Evolutionary conservation across 257 asterid species (phyloP).

Genomic region (Knoxia roxburghii): DNA sequence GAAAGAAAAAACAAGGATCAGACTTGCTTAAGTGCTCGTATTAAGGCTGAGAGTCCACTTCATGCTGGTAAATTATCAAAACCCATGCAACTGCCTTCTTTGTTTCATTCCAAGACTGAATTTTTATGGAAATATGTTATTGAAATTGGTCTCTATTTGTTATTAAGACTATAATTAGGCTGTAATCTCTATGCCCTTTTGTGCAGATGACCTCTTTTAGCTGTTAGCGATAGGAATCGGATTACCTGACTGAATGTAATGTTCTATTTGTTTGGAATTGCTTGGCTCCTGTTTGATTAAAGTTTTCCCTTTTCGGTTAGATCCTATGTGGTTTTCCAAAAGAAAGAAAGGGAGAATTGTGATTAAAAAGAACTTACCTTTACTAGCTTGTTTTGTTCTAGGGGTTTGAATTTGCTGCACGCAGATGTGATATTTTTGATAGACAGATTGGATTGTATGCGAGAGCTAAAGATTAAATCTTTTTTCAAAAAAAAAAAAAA

Average conservation of each 20-base stretch:
- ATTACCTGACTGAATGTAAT: background rate
- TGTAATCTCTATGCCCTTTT: background rate
- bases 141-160: background rate
- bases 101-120: background rate
- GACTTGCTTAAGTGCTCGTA: constrained; percentile 55
- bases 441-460: no score
- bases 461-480: no score
- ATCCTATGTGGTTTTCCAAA: background rate
- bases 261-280: background rate
- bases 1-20: background rate
- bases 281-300: constrained; percentile 6
- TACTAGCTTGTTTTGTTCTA: no score
- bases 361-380: no score
- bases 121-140: constrained; percentile 7
- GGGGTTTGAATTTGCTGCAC: no score
- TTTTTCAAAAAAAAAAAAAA: no score
- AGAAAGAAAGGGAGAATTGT: background rate
- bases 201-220: background rate
- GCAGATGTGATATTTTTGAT: no score
- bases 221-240: background rate
- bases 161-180: background rate
- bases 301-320: background rate
- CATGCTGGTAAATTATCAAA: constrained; percentile 44
- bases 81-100: background rate
- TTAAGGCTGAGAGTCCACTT: constrained; percentile 61